A percentile compares a stretch with the other conserved stretches of the same genome.
phyloP scores from a whole-genome alignment of 176 grass and related monocot genomes.

The Sorghum bicolor region DNA sequence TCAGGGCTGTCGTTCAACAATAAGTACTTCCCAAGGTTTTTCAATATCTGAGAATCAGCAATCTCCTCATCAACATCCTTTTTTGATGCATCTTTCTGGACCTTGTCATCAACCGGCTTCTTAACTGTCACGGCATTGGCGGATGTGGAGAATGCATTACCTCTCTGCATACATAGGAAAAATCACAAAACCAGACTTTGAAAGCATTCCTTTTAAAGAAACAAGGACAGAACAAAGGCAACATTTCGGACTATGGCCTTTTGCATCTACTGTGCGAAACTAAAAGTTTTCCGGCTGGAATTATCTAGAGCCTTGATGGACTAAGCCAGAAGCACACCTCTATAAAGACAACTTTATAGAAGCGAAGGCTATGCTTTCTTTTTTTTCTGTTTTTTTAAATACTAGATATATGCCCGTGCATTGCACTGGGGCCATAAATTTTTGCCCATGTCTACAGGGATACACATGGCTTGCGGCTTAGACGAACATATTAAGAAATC shows the following conservation, averaged over 20 bases:
- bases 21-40: slow-evolving; percentile 80
- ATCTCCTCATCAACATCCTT: slow-evolving; percentile 72
- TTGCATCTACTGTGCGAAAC: not conserved
- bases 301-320: slow-evolving; percentile 1
- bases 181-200: slow-evolving; percentile 25
- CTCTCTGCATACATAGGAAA: slow-evolving; percentile 44
- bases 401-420: not conserved
- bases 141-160: slow-evolving; percentile 76
- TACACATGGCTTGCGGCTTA: not conserved
- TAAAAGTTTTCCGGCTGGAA: not conserved
- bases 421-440: not conserved
- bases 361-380: not conserved
- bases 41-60: slow-evolving; percentile 73
- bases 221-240: slow-evolving; percentile 5
- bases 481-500: not conserved
- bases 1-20: slow-evolving; percentile 76
- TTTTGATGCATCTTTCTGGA: slow-evolving; percentile 43
- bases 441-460: not conserved
- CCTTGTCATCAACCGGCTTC: slow-evolving; percentile 51
- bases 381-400: not conserved
- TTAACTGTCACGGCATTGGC: slow-evolving; percentile 43
- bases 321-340: not conserved
- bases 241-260: not conserved
- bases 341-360: not conserved
- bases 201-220: slow-evolving; percentile 5